Evolutionary conservation across 2,329 filamentous ascomycete species (phyloP).

Genomic region (Diaporthe sp.): DNA sequence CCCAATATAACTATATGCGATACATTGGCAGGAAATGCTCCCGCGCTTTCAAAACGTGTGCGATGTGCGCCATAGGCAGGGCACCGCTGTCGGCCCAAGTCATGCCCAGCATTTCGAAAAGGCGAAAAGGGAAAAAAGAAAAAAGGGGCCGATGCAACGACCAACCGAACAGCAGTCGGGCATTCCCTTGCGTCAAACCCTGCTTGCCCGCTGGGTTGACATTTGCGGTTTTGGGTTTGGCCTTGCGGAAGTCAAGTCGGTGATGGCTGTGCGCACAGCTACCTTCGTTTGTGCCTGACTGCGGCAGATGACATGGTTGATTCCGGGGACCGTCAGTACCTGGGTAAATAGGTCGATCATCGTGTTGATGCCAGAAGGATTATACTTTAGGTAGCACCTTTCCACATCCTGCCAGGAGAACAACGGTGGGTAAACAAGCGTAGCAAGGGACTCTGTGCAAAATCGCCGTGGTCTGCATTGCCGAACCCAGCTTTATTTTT

Average conservation of each 20-base stretch:
- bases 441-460: background rate
- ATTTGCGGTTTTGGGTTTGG: constrained; percentile 26
- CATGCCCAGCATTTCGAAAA: constrained; percentile 29
- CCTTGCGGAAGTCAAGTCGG: constrained; percentile 9
- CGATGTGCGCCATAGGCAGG: constrained; percentile 31
- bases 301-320: constrained; percentile 16
- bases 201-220: constrained; percentile 26
- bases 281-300: constrained; percentile 20
- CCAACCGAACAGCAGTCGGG: constrained; percentile 30
- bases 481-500: background rate
- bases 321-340: background rate
- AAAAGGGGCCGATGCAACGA: constrained; percentile 17
- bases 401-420: background rate
- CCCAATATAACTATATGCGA: constrained; percentile 27
- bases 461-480: background rate
- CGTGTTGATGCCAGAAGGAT: background rate
- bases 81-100: constrained; percentile 27
- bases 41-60: constrained; percentile 29
- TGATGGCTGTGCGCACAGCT: constrained; percentile 19
- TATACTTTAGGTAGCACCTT: background rate
- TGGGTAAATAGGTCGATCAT: background rate
- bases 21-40: constrained; percentile 26
- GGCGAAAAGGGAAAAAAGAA: background rate
- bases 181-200: constrained; percentile 34
- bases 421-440: background rate